Conservation (phyloP, 2,329 filamentous ascomycete species). For the Apiospora pterosperma region DNA sequence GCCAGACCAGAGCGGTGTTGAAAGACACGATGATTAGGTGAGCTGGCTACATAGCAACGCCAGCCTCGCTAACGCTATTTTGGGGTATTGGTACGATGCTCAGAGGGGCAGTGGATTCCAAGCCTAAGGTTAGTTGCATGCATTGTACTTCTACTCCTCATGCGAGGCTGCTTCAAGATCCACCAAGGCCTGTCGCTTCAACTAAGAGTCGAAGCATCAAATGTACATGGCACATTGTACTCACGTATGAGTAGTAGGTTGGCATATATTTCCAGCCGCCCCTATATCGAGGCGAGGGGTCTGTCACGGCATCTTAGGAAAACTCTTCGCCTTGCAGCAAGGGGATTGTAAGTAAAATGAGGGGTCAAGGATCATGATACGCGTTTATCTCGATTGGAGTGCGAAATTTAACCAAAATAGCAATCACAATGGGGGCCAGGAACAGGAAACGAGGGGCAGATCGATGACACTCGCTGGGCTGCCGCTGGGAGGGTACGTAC, state of each 20-base stretch:
- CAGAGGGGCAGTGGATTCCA: background rate
- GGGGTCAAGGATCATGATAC: background rate
- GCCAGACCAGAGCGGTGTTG: background rate
- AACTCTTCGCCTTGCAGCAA: background rate
- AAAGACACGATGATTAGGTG: background rate
- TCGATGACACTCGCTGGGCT: background rate
- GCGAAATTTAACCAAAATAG: constrained; percentile 1
- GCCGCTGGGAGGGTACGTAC: background rate
- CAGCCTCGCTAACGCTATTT: constrained; percentile 23
- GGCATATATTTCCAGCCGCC: background rate
- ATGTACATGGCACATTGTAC: background rate
- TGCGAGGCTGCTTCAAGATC: background rate
- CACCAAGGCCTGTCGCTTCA: background rate
- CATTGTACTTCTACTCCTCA: background rate
- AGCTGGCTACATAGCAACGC: constrained; percentile 9
- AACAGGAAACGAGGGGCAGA: constrained; percentile 1
- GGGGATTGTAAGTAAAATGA: background rate
- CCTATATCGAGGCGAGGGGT: background rate
- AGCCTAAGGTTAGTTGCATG: background rate
- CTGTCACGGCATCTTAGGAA: background rate
- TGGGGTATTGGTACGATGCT: constrained; percentile 9
- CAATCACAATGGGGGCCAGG: background rate
- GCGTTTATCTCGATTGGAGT: background rate
- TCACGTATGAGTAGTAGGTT: too few species aligned
- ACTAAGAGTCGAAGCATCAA: background rate